Evolutionary conservation across 345 rosid genomes (phyloP).

Genomic region (Aethionema arabicum): DNA sequence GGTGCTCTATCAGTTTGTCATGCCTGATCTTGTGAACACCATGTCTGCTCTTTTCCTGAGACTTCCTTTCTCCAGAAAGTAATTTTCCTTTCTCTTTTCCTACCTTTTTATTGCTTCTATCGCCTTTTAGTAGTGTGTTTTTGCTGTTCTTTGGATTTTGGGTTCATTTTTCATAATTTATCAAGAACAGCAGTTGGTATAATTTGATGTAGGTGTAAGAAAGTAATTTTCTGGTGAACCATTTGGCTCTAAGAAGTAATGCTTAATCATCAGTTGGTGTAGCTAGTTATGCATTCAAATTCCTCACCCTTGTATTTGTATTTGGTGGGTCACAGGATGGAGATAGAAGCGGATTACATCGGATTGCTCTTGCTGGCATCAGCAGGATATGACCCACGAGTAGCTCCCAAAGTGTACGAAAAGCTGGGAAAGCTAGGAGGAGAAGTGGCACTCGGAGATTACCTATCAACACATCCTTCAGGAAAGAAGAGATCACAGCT

Average conservation of each 20-base stretch:
- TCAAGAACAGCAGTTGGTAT: not conserved
- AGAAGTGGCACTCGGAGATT: conserved; percentile 48
- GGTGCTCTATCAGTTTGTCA: conserved; percentile 65
- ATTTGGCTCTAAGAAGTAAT: not conserved
- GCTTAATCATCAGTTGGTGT: not conserved
- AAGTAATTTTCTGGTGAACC: conserved; percentile 1
- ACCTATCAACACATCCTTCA: conserved; percentile 94
- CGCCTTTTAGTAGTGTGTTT: not conserved
- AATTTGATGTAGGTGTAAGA: conserved; percentile 4
- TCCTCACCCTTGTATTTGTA: conserved; percentile 3
- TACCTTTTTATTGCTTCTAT: not conserved
- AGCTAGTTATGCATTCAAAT: conserved; percentile 3
- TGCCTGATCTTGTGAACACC: conserved; percentile 74
- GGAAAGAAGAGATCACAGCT: conserved; percentile 77
- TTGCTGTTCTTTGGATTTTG: not conserved
- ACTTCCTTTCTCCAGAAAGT: conserved; percentile 95
- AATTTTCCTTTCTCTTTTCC: conserved; percentile 14
- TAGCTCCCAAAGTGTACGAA: conserved; percentile 79
- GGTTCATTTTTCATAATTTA: not conserved
- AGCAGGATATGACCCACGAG: conserved; percentile 86
- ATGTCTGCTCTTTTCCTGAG: conserved; percentile 73
- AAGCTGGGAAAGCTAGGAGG: conserved; percentile 71
- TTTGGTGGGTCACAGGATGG: conserved; percentile 65
- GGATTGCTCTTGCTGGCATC: conserved; percentile 81
- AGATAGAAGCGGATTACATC: conserved; percentile 88